Conservation (phyloP, 2,329 filamentous ascomycete species). For the Dendrostoma leiphaemia region DNA sequence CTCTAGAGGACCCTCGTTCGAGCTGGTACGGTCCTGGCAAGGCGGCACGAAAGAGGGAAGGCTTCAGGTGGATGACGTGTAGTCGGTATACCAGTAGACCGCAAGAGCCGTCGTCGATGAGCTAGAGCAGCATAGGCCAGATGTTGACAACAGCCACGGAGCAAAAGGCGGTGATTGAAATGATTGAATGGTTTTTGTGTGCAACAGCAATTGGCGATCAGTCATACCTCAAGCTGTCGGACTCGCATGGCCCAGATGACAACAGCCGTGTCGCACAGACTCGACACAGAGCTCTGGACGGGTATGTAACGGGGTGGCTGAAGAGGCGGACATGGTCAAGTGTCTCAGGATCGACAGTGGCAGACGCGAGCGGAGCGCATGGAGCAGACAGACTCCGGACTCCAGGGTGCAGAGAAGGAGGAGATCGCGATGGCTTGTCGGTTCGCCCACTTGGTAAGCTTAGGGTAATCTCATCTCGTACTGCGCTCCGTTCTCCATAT, state of each 20-base stretch:
- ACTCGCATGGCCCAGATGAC: too few relatives aligned
- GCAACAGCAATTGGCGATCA: neutral
- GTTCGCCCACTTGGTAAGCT: neutral
- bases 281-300: too few relatives aligned
- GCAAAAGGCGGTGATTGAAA: neutral
- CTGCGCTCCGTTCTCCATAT: neutral
- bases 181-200: neutral
- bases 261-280: too few relatives aligned
- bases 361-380: too few relatives aligned
- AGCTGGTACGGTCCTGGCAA: constrained; percentile 7
- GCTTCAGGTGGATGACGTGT: constrained; percentile 7
- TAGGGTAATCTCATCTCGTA: constrained; percentile 16
- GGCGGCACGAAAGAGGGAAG: neutral
- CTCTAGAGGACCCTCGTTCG: neutral
- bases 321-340: too few relatives aligned
- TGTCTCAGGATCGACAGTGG: neutral
- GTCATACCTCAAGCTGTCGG: neutral
- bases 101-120: neutral
- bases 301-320: neutral
- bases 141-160: neutral
- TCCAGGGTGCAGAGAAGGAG: neutral
- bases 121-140: neutral
- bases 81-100: constrained; percentile 5
- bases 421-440: neutral
- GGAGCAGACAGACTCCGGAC: neutral